Evolutionary conservation across 2,329 filamentous ascomycete species (phyloP), one percentile per base, ranked within the genome.

Genomic region (Microthyrium microscopicum): DNA sequence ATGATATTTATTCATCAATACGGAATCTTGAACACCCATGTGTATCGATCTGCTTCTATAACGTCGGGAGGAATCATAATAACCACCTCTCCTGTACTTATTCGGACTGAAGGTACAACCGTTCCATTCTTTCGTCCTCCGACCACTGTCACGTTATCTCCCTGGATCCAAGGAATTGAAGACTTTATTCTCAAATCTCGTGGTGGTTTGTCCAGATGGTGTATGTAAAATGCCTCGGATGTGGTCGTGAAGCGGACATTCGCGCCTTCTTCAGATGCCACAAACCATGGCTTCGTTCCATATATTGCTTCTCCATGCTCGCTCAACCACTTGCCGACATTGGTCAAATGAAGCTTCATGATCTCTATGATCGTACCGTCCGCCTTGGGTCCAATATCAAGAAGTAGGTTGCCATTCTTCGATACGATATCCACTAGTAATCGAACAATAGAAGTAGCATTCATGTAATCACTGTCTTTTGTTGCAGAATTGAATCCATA

Each of bases 401-500:
- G 54, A 33, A 73, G 41, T 33, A 72, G 55, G 40, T 72, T 72
- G 1, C 66, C 66, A 34, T 69, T 68, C 46, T 68, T 69, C 36
- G 54, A 55, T 0, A 66, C 56, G 40, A 68, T 67, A 38, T 70
- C 65, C 3, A 68, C 55, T 0, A 69, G 56, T 4, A 52, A 55
- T 11, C 51, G 49, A 0, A 72, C 53, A 17, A 73, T 53, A 0
- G 49, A 55, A 5, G 46, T 52, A 1, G 66, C 61, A 26, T 62
- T 68, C 58, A 73, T 64, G 45, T 71, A 71, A 7, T 52, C 54
- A 1, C 42, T 45, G 2, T 50, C 43, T 0, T 61, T 54, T 0
- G 68, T 74, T 1, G 66, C 66, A 5, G 61, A 54, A 44, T 74
- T 73, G 49, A 66, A 73, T 3, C 68, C 69, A 41, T 73, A 73